Evolutionary conservation across 2,329 filamentous ascomycete genomes (phyloP), one percentile per base, ranked within the genome.

Genomic region (Trichoderma sp.): DNA sequence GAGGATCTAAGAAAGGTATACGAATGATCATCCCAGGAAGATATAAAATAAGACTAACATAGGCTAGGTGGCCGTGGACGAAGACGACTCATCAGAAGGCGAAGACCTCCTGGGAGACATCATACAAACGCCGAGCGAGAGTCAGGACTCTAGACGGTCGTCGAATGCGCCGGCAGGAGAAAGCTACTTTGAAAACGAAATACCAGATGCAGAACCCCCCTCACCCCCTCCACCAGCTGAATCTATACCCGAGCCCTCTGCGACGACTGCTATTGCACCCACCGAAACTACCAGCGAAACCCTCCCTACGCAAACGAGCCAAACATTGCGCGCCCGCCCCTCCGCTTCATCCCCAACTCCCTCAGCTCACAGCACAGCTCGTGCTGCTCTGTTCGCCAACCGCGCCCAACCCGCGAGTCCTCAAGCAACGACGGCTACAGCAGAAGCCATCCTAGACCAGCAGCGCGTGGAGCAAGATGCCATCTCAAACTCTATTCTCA

Each of bases 391-490:
- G 73, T 85, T 86, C 75, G 83, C 83, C 62, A 80, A 76, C 74
- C 80, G 80, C 58, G 77, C 81, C 70, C 79, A 81, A 14, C 77
- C 82, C 12, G 76, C 82, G 7, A 77, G 82, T 26, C 77, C 80
- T 1, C 76, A 81, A 70, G 77, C 81, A 4, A 83, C 85, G 5
- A 85, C 85, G 1, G 84, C 88, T 11, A 87, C 88, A 18, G 86
- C 89, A 1, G 94, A 97, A 83, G 87, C 90, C 0, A 87, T 94
- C 36, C 88, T 97, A 57, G 89, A 93, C 76, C 88, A 92, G 77
- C 90, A 97, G 78, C 91, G 93, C 68, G 85, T 85, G 69, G 94
- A 97, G 82, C 95, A 98, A 81, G 94, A 97, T 80, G 85, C 87
- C 39, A 87, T 98, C 3, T 95, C 95, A 0, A 86, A 88, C 47